phyloP scores from a whole-genome alignment of 805 yeast species.

The Ogataea corticis region DNA sequence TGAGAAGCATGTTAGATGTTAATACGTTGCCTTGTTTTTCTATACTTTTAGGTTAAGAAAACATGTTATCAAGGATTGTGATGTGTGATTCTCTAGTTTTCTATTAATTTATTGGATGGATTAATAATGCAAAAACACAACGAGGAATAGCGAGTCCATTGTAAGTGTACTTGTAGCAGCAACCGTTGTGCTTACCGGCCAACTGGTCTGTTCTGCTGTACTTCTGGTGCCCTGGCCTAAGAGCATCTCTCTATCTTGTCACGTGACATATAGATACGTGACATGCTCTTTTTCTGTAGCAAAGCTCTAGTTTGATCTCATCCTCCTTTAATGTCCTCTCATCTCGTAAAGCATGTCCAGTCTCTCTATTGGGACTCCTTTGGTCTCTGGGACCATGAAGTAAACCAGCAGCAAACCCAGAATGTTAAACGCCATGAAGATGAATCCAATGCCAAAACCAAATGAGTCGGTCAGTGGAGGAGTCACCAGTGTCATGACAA shows the following conservation, averaged over 20 bases:
- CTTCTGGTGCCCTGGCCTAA: too few relatives aligned
- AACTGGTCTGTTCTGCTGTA: too few relatives aligned
- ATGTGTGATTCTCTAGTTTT: constrained; percentile 10
- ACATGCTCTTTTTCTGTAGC: background rate
- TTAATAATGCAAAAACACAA: constrained; percentile 9
- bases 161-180: background rate
- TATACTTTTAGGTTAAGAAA: constrained; percentile 7
- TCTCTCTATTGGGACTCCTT: constrained; percentile 20
- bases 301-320: background rate
- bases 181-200: too few relatives aligned
- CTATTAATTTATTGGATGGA: constrained; percentile 10
- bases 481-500: constrained; percentile 64
- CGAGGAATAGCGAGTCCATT: constrained; percentile 1
- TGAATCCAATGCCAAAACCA: constrained; percentile 68
- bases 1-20: constrained; percentile 9
- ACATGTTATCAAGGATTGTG: constrained; percentile 7
- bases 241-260: too few relatives aligned
- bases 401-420: constrained; percentile 27
- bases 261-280: background rate
- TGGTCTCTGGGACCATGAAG: constrained; percentile 37
- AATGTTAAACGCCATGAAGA: constrained; percentile 38
- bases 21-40: constrained; percentile 8
- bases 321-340: background rate
- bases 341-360: constrained; percentile 27
- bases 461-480: constrained; percentile 64